Conservation (phyloP, 2,329 filamentous ascomycete genomes). For the Fusarium albidum region DNA sequence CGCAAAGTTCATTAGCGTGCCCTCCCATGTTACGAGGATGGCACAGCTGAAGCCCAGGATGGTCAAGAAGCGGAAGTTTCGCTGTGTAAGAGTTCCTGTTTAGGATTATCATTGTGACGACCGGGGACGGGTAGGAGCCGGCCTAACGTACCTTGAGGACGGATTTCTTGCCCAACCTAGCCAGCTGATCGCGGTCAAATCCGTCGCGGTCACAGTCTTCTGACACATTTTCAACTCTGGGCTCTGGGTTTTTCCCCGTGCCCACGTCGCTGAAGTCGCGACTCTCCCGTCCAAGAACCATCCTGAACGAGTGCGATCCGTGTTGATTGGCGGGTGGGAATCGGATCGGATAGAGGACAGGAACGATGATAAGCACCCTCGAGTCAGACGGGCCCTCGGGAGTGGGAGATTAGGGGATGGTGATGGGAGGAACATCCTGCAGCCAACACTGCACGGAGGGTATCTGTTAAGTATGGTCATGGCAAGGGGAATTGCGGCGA, state of each 20-base stretch:
- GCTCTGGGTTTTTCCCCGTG: slow-evolving; percentile 10
- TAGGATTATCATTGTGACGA: not conserved
- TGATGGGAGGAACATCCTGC: slow-evolving; percentile 6
- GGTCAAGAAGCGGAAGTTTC: slow-evolving; percentile 38
- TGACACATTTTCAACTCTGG: slow-evolving; percentile 6
- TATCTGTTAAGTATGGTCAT: slow-evolving; percentile 8
- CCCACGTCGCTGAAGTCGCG: slow-evolving; percentile 17
- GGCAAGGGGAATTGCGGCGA: no score
- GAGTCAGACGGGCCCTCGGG: no score
- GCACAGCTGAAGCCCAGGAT: slow-evolving; percentile 40
- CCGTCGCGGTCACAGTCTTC: slow-evolving; percentile 29
- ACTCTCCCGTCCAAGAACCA: slow-evolving; percentile 2
- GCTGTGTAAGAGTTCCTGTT: slow-evolving; percentile 3
- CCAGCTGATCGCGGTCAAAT: slow-evolving; percentile 34
- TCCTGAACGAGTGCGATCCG: not conserved
- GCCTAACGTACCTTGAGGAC: slow-evolving; percentile 29
- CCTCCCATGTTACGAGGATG: slow-evolving; percentile 41
- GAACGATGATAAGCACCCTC: not conserved
- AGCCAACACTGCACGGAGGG: slow-evolving; percentile 1
- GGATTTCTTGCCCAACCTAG: slow-evolving; percentile 32
- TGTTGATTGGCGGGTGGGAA: not conserved
- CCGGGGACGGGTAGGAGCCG: not conserved
- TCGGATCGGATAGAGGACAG: not conserved
- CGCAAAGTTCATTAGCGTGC: slow-evolving; percentile 39
- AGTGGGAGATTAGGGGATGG: slow-evolving; percentile 4